These are phyloP conservation scores for Zasmidium angulare DNA, from an alignment of 2,329 filamentous ascomycete genomes.

Conservation along the genomic window DNA sequence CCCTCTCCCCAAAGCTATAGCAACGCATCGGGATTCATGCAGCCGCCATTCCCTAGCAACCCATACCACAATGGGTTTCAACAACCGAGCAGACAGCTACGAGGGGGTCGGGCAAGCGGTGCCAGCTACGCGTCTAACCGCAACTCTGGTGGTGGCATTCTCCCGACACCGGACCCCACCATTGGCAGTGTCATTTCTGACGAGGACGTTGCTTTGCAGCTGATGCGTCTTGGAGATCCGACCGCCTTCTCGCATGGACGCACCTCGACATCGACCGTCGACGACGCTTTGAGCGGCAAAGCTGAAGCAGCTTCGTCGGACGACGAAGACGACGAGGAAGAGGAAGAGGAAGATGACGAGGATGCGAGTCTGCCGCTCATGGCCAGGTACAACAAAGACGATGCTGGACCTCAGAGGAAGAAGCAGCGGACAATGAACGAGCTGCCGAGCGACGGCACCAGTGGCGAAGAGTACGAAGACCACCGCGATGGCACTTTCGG, in stretches of 20 bases:
- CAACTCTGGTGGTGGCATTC: conserved; percentile 56
- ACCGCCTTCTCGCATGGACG: conserved; percentile 91
- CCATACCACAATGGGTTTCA: conserved; percentile 24
- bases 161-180: conserved; percentile 95
- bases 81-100: conserved; percentile 52
- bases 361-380: conserved; percentile 40
- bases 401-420: conserved; percentile 34
- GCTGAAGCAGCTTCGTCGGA: conserved; percentile 78
- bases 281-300: conserved; percentile 88
- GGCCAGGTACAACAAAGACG: conserved; percentile 28
- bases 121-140: conserved; percentile 41
- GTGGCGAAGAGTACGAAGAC: conserved; percentile 61
- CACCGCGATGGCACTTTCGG: conserved; percentile 54
- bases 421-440: conserved; percentile 47
- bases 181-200: conserved; percentile 96
- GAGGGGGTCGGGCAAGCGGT: conserved; percentile 54
- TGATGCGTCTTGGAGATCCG: conserved; percentile 93
- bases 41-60: conserved; percentile 24
- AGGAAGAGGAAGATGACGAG: conserved; percentile 73
- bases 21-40: conserved; percentile 20
- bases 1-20: conserved; percentile 79
- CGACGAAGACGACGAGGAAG: conserved; percentile 75
- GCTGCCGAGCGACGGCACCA: conserved; percentile 58
- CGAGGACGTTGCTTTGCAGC: conserved; percentile 93
- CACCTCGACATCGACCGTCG: conserved; percentile 87